Evolutionary conservation across 495 filamentous ascomycete species (phyloP).

Genomic region (Aspergillus bridgeri): DNA sequence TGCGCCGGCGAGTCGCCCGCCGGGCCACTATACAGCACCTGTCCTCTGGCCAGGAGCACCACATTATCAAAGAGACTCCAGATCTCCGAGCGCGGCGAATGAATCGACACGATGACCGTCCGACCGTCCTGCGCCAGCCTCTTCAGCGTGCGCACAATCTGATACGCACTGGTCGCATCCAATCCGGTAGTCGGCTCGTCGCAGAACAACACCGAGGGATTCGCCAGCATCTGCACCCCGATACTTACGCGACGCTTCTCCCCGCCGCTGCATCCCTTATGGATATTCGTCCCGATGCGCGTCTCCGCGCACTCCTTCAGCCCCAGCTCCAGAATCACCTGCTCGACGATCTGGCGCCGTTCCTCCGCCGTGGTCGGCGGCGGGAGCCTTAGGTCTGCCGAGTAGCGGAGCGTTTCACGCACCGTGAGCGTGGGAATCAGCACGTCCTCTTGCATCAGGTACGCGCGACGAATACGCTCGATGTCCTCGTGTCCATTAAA

Average conservation of each 20-base stretch:
- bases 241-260: slow-evolving; percentile 72
- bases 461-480: slow-evolving; percentile 56
- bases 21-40: slow-evolving; percentile 59
- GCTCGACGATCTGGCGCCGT: slow-evolving; percentile 58
- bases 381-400: slow-evolving; percentile 66
- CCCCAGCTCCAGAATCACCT: slow-evolving; percentile 69
- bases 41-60: slow-evolving; percentile 59
- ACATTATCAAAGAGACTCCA: slow-evolving; percentile 71
- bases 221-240: slow-evolving; percentile 70
- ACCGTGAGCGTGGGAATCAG: slow-evolving; percentile 68
- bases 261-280: slow-evolving; percentile 69
- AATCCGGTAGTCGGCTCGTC: slow-evolving; percentile 76
- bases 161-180: slow-evolving; percentile 72
- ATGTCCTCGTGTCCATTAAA: slow-evolving; percentile 44
- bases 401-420: slow-evolving; percentile 66
- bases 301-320: slow-evolving; percentile 73
- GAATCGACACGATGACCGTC: slow-evolving; percentile 69
- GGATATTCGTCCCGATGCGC: slow-evolving; percentile 38
- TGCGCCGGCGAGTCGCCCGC: slow-evolving; percentile 46
- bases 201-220: slow-evolving; percentile 69
- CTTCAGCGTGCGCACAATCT: slow-evolving; percentile 66
- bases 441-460: slow-evolving; percentile 76
- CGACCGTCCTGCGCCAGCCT: slow-evolving; percentile 60
- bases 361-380: slow-evolving; percentile 53
- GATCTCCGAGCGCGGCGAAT: slow-evolving; percentile 71